Percentiles rank a stretch among this genome's conserved stretches.
phyloP scores from a whole-genome alignment of 1,284 basidiomycete species.

The Ceratobasidium sp. region DNA sequence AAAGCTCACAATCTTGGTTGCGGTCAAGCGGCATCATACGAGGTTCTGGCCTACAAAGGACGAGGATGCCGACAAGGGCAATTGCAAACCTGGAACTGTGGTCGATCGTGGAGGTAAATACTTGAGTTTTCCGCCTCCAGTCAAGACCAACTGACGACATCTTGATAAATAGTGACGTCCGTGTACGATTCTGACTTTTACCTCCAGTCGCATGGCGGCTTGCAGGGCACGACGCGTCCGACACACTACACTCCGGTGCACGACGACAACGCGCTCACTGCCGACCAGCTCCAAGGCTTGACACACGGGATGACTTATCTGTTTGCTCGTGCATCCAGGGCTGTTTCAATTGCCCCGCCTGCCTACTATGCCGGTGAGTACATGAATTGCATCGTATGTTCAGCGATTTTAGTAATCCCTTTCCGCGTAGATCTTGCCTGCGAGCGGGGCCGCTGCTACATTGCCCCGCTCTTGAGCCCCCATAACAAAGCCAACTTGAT shows the following conservation, averaged over 20 bases:
- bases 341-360: conserved; percentile 80
- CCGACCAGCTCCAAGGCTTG: conserved; percentile 72
- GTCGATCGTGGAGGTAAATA: conserved; percentile 70
- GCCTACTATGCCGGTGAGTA: conserved; percentile 21
- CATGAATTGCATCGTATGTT: too few relatives aligned
- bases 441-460: conserved; percentile 57
- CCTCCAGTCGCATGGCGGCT: conserved; percentile 76
- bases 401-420: too few relatives aligned
- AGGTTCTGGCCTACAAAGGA: conserved; percentile 79
- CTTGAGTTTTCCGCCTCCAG: too few relatives aligned
- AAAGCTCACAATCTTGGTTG: conserved; percentile 77
- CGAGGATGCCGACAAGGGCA: conserved; percentile 70
- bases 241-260: conserved; percentile 84
- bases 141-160: not conserved
- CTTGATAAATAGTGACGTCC: conserved; percentile 62
- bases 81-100: conserved; percentile 78
- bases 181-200: conserved; percentile 84
- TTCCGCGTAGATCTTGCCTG: too few relatives aligned
- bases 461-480: conserved; percentile 74
- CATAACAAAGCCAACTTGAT: conserved; percentile 59
- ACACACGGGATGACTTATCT: conserved; percentile 75
- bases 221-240: conserved; percentile 72
- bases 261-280: conserved; percentile 74
- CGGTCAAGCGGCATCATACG: conserved; percentile 69
- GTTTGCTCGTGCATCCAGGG: conserved; percentile 83